Percentiles rank a stretch among this genome's conserved stretches.
phyloP scores from a whole-genome alignment of 1,284 basidiomycete genomes.

The Cryptococcus hybrid region DNA sequence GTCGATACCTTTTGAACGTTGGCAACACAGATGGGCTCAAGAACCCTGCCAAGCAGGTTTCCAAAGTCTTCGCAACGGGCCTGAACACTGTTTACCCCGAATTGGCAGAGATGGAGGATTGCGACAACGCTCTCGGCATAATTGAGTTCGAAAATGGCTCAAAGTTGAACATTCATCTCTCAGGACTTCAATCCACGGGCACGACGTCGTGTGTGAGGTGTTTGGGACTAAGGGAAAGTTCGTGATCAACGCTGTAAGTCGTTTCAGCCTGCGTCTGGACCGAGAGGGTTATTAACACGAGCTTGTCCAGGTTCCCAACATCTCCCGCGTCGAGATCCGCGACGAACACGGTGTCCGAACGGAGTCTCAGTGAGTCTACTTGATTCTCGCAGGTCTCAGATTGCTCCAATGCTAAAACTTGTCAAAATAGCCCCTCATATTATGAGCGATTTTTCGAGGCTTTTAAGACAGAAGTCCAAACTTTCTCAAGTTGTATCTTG shows the following conservation, averaged over 20 bases:
- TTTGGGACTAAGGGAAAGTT: constrained; percentile 28
- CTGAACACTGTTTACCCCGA: constrained; percentile 27
- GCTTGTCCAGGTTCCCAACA: constrained; percentile 17
- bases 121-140: constrained; percentile 28
- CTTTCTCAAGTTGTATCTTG: constrained; percentile 5
- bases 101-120: constrained; percentile 22
- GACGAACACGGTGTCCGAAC: constrained; percentile 8
- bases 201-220: constrained; percentile 27
- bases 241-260: constrained; percentile 27
- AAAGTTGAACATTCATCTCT: constrained; percentile 20
- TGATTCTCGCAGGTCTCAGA: no score
- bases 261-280: background rate
- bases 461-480: constrained; percentile 29
- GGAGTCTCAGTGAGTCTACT: no score
- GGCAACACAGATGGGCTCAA: background rate
- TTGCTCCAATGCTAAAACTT: constrained; percentile 9
- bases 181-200: constrained; percentile 28
- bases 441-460: constrained; percentile 24
- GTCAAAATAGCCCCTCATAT: constrained; percentile 6
- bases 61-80: constrained; percentile 24
- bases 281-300: background rate
- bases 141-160: constrained; percentile 21
- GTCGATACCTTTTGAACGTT: constrained; percentile 24
- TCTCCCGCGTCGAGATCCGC: constrained; percentile 24
- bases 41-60: constrained; percentile 19